Conservation (phyloP, 192 early-diverging fungal species). For the Entomortierella beljakovae region DNA sequence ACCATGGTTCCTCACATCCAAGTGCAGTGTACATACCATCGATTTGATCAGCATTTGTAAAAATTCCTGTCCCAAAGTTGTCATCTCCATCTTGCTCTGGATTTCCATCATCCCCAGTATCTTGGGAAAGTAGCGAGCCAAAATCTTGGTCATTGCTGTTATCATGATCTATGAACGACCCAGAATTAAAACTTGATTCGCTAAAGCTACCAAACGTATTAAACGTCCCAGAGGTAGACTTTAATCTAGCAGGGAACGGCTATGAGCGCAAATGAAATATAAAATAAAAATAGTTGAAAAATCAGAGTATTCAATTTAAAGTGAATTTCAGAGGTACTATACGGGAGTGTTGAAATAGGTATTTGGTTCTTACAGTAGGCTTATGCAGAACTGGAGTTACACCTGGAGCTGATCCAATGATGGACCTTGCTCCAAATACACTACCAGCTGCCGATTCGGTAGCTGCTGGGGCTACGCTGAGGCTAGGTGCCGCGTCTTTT, state of each 20-base stretch:
- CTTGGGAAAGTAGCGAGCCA: slow-evolving; percentile 40
- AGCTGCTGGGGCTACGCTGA: too few species aligned
- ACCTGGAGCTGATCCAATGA: slow-evolving; percentile 25
- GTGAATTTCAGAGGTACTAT: too few species aligned
- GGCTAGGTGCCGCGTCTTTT: too few species aligned
- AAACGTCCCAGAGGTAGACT: slow-evolving; percentile 10
- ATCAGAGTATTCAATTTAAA: too few species aligned
- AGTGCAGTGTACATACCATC: slow-evolving; percentile 19
- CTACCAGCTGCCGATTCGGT: slow-evolving; percentile 40
- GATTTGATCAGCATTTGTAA: slow-evolving; percentile 39
- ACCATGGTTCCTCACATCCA: too few species aligned
- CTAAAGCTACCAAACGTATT: slow-evolving; percentile 43
- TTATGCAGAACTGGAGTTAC: neutral
- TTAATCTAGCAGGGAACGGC: slow-evolving; percentile 7
- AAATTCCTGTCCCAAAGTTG: slow-evolving; percentile 32
- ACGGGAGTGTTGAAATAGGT: too few species aligned
- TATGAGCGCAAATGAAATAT: neutral
- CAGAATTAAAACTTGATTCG: slow-evolving; percentile 34
- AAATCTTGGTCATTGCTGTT: slow-evolving; percentile 32
- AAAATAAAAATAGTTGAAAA: neutral
- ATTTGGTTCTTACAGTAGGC: neutral
- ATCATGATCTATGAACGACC: slow-evolving; percentile 27
- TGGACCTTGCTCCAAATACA: slow-evolving; percentile 37
- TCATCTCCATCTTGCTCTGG: slow-evolving; percentile 28
- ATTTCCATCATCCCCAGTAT: slow-evolving; percentile 16